These are phyloP conservation scores for Actinomortierella ambigua DNA, from an alignment of 371 early-diverging fungal genomes.

Conservation along the genomic window DNA sequence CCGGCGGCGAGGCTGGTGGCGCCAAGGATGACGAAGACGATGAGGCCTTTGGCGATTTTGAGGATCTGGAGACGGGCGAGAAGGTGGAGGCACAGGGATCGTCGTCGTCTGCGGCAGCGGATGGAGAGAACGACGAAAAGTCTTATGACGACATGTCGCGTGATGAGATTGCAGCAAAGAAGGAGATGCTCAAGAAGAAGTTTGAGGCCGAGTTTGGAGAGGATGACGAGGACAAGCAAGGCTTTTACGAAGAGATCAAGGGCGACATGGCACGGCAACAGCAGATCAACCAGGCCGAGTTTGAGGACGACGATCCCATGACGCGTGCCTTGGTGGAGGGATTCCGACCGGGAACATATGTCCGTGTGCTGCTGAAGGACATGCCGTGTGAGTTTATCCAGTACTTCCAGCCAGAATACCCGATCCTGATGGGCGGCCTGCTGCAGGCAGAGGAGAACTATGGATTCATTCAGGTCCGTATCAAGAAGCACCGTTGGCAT, in stretches of 20 bases:
- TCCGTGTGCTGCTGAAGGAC: constrained; percentile 84
- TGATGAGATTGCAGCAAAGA: constrained; percentile 79
- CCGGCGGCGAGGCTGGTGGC: constrained; percentile 48
- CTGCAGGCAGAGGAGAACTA: constrained; percentile 86
- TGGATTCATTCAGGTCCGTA: constrained; percentile 93
- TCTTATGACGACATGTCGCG: constrained; percentile 48
- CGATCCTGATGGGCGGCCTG: constrained; percentile 91
- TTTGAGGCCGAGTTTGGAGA: constrained; percentile 91
- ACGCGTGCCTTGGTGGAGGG: constrained; percentile 85
- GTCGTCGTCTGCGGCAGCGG: too few species aligned
- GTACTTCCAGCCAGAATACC: constrained; percentile 86
- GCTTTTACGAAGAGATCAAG: constrained; percentile 90
- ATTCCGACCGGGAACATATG: constrained; percentile 91
- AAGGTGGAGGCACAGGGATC: constrained; percentile 48
- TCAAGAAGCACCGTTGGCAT: constrained; percentile 99
- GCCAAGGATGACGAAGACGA: constrained; percentile 57
- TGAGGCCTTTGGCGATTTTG: constrained; percentile 86
- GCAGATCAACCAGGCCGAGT: constrained; percentile 81
- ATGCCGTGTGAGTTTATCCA: constrained; percentile 95
- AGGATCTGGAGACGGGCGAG: constrained; percentile 83
- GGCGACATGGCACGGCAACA: constrained; percentile 84
- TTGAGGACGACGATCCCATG: constrained; percentile 80
- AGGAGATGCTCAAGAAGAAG: constrained; percentile 88
- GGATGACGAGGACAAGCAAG: constrained; percentile 73
- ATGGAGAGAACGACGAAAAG: constrained; percentile 19